Evolutionary conservation across 441 rosid genomes (phyloP).

Genomic region (Gossypium armourianum): DNA sequence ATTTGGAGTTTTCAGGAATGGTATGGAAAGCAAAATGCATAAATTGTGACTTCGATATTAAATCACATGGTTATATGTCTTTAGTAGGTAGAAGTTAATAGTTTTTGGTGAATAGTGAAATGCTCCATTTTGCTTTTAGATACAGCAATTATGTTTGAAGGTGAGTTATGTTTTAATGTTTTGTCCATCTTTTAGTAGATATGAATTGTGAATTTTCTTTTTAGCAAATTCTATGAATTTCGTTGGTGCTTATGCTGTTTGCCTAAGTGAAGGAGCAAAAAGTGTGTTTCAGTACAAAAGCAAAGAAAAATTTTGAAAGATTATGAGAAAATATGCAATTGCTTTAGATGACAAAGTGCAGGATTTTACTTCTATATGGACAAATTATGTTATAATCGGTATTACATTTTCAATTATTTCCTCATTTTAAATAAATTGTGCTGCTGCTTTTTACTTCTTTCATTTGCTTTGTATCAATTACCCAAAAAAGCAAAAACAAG

Average conservation of each 20-base stretch:
- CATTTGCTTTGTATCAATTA: background rate
- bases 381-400: background rate
- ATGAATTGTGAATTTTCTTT: background rate
- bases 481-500: background rate
- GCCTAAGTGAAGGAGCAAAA: background rate
- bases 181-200: background rate
- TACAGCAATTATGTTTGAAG: background rate
- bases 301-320: background rate
- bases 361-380: background rate
- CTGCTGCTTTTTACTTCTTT: background rate
- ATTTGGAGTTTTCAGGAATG: background rate
- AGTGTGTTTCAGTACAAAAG: background rate
- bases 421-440: background rate
- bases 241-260: background rate
- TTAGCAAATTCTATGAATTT: background rate
- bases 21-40: slow-evolving; percentile 1
- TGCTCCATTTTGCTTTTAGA: background rate
- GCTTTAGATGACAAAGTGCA: background rate
- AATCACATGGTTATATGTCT: background rate
- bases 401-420: background rate
- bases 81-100: background rate
- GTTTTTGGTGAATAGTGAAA: background rate
- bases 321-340: background rate
- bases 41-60: background rate
- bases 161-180: background rate